phyloP scores from a whole-genome alignment of 2,329 filamentous ascomycete genomes.

The Apiospora koreana region DNA sequence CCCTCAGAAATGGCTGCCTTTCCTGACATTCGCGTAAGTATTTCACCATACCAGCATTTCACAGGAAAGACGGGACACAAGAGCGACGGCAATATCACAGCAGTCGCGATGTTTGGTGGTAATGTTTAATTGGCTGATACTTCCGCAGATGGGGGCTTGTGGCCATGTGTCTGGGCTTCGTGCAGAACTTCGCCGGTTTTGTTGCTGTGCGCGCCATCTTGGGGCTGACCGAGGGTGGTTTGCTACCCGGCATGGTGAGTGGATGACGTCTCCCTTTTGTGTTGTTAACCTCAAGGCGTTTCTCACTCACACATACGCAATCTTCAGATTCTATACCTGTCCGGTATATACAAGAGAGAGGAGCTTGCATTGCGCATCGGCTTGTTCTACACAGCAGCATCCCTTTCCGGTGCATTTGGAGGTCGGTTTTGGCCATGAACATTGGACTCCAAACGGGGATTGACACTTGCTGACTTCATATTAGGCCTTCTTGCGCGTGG shows the following conservation, averaged over 20 bases:
- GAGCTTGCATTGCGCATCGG: conserved; percentile 66
- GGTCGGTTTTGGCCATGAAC: conserved; percentile 39
- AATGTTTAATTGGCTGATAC: neutral
- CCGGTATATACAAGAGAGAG: conserved; percentile 58
- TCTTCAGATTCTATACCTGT: conserved; percentile 61
- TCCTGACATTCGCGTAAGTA: conserved; percentile 46
- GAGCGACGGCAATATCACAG: neutral
- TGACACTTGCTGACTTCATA: neutral
- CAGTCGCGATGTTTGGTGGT: neutral
- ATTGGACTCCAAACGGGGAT: too few relatives aligned
- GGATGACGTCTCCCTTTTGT: neutral
- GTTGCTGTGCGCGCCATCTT: conserved; percentile 62
- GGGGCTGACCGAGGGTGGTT: conserved; percentile 63
- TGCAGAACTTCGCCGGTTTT: conserved; percentile 56
- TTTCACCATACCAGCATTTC: neutral
- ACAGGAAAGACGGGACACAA: too few relatives aligned
- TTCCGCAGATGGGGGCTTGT: conserved; percentile 54
- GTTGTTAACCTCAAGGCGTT: neutral
- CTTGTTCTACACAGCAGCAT: conserved; percentile 68
- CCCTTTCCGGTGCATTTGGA: conserved; percentile 65
- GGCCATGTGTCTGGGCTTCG: conserved; percentile 58
- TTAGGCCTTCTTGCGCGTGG: conserved; percentile 59
- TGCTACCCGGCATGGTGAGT: conserved; percentile 64
- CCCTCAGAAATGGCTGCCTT: conserved; percentile 60
- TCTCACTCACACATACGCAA: neutral